Percentiles rank a stretch among this genome's conserved stretches.
Evolutionary conservation across 2,329 filamentous ascomycete species (phyloP).

Genomic region (Rugonectria rugulosa): DNA sequence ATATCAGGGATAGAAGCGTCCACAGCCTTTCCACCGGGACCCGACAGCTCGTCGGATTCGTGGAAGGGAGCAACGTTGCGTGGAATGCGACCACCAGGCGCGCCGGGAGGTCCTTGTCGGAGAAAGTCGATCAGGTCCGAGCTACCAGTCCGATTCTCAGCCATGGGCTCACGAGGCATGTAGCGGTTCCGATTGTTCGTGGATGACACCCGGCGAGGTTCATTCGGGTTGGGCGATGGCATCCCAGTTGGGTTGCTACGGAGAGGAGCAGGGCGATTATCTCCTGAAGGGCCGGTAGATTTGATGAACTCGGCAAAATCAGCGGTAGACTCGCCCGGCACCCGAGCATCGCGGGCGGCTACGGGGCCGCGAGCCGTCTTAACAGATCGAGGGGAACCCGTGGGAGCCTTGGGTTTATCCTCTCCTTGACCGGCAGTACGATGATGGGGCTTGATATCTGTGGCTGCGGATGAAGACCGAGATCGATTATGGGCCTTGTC

Average conservation of each 20-base stretch:
- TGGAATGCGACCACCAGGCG: slow-evolving; percentile 72
- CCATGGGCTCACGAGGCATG: slow-evolving; percentile 75
- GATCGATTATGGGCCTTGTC: slow-evolving; percentile 54
- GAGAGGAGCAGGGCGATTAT: slow-evolving; percentile 46
- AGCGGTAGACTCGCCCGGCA: slow-evolving; percentile 73
- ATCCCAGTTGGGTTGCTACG: slow-evolving; percentile 38
- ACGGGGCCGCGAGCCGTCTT: slow-evolving; percentile 35
- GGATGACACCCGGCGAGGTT: slow-evolving; percentile 48
- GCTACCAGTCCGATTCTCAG: slow-evolving; percentile 70
- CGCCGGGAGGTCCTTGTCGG: slow-evolving; percentile 77
- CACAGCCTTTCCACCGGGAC: slow-evolving; percentile 61
- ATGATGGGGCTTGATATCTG: slow-evolving; percentile 41
- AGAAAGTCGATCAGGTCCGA: slow-evolving; percentile 97
- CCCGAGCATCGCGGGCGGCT: slow-evolving; percentile 74
- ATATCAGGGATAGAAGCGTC: slow-evolving; percentile 65
- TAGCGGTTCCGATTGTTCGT: slow-evolving; percentile 60
- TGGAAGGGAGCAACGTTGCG: slow-evolving; percentile 86
- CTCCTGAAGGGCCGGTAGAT: slow-evolving; percentile 76
- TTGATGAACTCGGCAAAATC: slow-evolving; percentile 93
- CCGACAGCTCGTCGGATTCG: slow-evolving; percentile 77
- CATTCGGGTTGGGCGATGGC: slow-evolving; percentile 37
- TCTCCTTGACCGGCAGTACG: slow-evolving; percentile 24
- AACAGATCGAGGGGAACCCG: slow-evolving; percentile 24
- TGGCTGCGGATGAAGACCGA: slow-evolving; percentile 56
- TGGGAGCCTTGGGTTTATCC: slow-evolving; percentile 33